Evolutionary conservation across 1,139 yeast genomes (phyloP).

Genomic region (Blastobotrys arbuscula): DNA sequence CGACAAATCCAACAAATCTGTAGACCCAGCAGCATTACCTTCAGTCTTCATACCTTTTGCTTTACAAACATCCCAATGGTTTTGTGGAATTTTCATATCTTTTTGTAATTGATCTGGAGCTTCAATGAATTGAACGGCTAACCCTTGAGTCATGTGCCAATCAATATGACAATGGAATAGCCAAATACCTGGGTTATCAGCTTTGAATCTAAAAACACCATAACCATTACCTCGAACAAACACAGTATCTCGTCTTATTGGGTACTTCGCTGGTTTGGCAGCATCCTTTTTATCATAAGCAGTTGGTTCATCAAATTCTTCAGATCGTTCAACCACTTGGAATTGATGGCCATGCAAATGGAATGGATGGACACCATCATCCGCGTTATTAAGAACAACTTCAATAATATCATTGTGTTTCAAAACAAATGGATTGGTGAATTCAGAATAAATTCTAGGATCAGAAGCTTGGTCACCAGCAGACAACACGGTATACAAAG

Average conservation of each 20-base stretch:
- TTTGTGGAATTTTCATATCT: constrained; percentile 41
- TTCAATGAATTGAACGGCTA: constrained; percentile 68
- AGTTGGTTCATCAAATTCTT: constrained; percentile 44
- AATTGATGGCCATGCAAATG: constrained; percentile 78
- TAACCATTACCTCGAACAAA: constrained; percentile 63
- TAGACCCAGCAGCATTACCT: constrained; percentile 89
- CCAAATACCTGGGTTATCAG: constrained; percentile 90
- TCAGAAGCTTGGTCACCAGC: constrained; percentile 52
- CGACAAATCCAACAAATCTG: constrained; percentile 55
- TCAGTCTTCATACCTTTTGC: constrained; percentile 43
- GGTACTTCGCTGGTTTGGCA: constrained; percentile 52
- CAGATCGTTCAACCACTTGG: constrained; percentile 59
- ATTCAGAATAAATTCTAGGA: constrained; percentile 65
- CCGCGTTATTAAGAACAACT: constrained; percentile 62
- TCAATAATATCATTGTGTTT: constrained; percentile 61
- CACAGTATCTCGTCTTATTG: constrained; percentile 66
- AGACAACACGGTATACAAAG: constrained; percentile 66
- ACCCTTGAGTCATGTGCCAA: constrained; percentile 90
- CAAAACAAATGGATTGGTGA: constrained; percentile 67
- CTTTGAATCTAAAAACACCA: constrained; percentile 58
- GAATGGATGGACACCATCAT: constrained; percentile 83
- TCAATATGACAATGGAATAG: constrained; percentile 92
- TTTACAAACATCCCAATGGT: constrained; percentile 57
- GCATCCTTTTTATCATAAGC: constrained; percentile 48
- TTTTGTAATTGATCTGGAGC: constrained; percentile 60